A percentile compares a stretch with the other conserved stretches of the same genome.
phyloP scores from a whole-genome alignment of 257 asterid species.

The Coffea eugenioides region DNA sequence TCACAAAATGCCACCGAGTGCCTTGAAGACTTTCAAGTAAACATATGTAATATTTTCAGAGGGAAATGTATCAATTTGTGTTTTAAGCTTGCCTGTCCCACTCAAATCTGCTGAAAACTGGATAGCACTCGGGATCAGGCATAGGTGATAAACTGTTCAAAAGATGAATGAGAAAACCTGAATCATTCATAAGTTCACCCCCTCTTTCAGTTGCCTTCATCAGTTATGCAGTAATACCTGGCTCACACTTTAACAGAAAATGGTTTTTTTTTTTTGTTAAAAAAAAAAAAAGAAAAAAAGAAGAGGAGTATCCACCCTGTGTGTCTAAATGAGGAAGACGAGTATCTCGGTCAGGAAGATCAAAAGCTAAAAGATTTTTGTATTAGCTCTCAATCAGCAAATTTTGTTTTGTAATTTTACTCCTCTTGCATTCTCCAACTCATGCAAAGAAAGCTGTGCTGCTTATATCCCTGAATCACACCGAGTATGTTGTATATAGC shows the following conservation, averaged over 20 bases:
- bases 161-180: too few relatives aligned
- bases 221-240: not conserved
- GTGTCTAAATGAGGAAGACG: not conserved
- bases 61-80: too few relatives aligned
- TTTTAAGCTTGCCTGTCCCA: too few relatives aligned
- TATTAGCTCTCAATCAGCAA: not conserved
- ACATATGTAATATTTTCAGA: too few relatives aligned
- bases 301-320: not conserved
- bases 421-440: not conserved
- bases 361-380: not conserved
- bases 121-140: too few relatives aligned
- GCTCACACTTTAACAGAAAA: not conserved
- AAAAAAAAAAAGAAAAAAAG: not conserved
- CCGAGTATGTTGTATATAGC: not conserved
- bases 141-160: too few relatives aligned
- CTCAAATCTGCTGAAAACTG: too few relatives aligned
- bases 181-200: not conserved
- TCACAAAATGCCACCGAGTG: too few relatives aligned
- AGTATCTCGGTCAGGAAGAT: not conserved
- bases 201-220: not conserved
- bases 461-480: not conserved
- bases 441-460: not conserved
- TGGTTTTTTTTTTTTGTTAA: too few relatives aligned
- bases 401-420: not conserved
- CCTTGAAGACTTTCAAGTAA: too few relatives aligned